phyloP scores from a whole-genome alignment of 257 asterid species.

The Cruciata laevipes region DNA sequence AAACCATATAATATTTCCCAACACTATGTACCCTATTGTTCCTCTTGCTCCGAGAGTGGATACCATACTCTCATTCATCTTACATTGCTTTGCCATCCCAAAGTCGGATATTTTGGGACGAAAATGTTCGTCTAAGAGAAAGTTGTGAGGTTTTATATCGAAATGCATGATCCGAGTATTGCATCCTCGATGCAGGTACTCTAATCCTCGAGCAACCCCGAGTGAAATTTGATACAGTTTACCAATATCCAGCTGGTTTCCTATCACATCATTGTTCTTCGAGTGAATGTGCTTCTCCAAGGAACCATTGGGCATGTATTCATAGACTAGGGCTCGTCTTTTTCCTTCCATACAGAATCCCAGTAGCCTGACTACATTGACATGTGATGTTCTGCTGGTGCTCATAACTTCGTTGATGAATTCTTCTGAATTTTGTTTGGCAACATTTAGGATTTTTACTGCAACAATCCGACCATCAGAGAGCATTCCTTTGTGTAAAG shows the following conservation, averaged over 20 bases:
- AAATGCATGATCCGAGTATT: constrained; percentile 26
- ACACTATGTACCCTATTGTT: constrained; percentile 27
- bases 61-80: constrained; percentile 12
- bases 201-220: constrained; percentile 28
- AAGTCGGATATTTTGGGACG: constrained; percentile 32
- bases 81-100: constrained; percentile 26
- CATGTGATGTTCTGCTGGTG: constrained; percentile 25
- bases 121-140: constrained; percentile 25
- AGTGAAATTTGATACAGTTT: constrained; percentile 20
- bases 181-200: constrained; percentile 31
- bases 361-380: constrained; percentile 22
- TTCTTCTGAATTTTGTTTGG: constrained; percentile 27
- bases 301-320: constrained; percentile 29
- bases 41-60: constrained; percentile 23
- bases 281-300: constrained; percentile 17
- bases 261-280: too few relatives aligned
- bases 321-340: constrained; percentile 17
- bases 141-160: constrained; percentile 32
- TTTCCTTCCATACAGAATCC: constrained; percentile 29
- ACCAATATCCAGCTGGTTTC: constrained; percentile 11
- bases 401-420: constrained; percentile 24
- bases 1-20: too few relatives aligned
- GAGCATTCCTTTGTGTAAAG: constrained; percentile 20
- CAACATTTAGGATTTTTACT: constrained; percentile 21
- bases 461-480: constrained; percentile 16